Conservation (phyloP, 1,284 basidiomycete species). For the Tilletia caries region DNA sequence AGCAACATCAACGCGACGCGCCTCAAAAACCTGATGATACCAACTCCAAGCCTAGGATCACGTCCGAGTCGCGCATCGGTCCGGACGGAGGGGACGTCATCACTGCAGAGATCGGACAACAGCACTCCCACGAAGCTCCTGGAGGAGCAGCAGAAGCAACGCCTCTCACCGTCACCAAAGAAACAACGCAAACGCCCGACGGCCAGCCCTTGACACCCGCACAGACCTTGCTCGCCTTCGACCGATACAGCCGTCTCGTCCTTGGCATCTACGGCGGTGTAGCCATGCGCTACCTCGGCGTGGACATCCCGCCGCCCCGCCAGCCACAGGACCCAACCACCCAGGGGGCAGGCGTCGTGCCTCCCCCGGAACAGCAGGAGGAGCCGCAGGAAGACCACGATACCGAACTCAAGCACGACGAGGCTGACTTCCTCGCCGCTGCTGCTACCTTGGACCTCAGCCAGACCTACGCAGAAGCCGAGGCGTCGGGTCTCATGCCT, state of each 20-base stretch:
- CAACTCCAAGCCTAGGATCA: constrained; percentile 31
- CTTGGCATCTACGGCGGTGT: constrained; percentile 45
- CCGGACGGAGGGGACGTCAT: constrained; percentile 38
- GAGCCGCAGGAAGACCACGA: constrained; percentile 1
- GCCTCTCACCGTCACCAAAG: not conserved
- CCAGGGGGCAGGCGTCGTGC: not conserved
- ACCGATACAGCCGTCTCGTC: constrained; percentile 40
- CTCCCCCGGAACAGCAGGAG: not conserved
- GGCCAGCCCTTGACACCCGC: not conserved
- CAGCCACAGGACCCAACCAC: not conserved
- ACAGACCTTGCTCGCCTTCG: not conserved
- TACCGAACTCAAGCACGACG: constrained; percentile 9
- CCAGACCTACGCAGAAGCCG: constrained; percentile 3
- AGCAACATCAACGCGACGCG: constrained; percentile 22
- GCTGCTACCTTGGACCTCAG: not conserved
- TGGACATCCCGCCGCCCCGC: not conserved
- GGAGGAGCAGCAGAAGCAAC: not conserved
- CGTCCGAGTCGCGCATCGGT: constrained; percentile 28
- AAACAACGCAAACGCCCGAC: not conserved
- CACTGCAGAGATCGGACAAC: constrained; percentile 40
- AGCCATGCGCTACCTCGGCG: not conserved
- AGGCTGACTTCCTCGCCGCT: not conserved
- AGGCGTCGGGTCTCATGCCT: not conserved
- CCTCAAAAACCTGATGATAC: constrained; percentile 15
- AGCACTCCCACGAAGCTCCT: not conserved